A percentile compares a stretch with the other conserved stretches of the same genome.
Evolutionary conservation across 345 rosid genomes (phyloP).

Genomic region (Sisymbrium altissimum): DNA sequence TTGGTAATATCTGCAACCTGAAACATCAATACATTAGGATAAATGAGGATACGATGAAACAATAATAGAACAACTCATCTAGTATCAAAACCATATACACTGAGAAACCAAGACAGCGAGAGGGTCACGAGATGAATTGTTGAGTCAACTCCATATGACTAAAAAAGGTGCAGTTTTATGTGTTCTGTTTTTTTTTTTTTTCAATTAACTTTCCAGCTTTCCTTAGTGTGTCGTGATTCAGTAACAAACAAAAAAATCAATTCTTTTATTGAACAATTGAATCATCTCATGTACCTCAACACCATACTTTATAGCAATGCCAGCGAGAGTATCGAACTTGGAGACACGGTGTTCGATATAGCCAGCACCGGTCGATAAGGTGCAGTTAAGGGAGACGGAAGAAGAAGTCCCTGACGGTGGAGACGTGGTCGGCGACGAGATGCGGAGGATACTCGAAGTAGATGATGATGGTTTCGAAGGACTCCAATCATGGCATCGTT

Average conservation of each 20-base stretch:
- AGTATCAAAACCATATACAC: background rate
- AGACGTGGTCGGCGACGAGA: slow-evolving; percentile 30
- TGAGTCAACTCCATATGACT: slow-evolving; percentile 1
- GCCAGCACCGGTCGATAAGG: slow-evolving; percentile 29
- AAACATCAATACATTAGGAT: background rate
- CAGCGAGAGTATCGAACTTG: slow-evolving; percentile 83
- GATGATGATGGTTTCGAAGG: slow-evolving; percentile 9
- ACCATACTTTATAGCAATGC: slow-evolving; percentile 89
- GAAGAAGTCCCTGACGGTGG: slow-evolving; percentile 23
- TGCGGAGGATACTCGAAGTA: slow-evolving; percentile 15
- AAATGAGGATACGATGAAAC: no score
- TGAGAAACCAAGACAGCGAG: background rate
- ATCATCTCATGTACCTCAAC: no score
- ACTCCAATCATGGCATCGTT: slow-evolving; percentile 26
- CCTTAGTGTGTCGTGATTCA: background rate
- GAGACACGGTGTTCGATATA: slow-evolving; percentile 70
- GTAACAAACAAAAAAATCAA: background rate
- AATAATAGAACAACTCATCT: background rate
- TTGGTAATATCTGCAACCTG: slow-evolving; percentile 85
- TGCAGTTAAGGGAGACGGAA: slow-evolving; percentile 21
- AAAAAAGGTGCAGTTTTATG: no score
- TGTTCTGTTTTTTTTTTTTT: no score
- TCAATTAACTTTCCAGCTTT: background rate
- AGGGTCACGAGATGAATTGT: background rate
- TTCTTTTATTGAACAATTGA: no score